A percentile compares a stretch with the other conserved stretches of the same genome.
phyloP scores from a whole-genome alignment of 768 basidiomycete genomes.

The Lentinula raphanica region DNA sequence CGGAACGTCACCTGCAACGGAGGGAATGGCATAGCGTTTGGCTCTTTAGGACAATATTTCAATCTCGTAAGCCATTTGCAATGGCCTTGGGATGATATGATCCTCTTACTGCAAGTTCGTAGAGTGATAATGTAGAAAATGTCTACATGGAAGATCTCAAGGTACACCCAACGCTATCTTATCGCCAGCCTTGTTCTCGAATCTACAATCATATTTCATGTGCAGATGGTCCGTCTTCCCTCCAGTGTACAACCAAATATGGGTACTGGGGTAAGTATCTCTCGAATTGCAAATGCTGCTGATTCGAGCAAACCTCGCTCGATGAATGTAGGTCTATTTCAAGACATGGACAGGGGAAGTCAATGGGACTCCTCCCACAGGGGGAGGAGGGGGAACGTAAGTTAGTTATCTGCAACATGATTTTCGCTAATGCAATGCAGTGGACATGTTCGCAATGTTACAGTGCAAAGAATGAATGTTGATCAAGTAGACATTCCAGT shows the following conservation, averaged over 20 bases:
- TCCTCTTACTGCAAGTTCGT: background rate
- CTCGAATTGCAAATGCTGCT: background rate
- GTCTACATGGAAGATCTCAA: slow-evolving; percentile 44
- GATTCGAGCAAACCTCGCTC: background rate
- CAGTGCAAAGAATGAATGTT: slow-evolving; percentile 35
- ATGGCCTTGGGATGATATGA: background rate
- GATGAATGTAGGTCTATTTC: slow-evolving; percentile 40
- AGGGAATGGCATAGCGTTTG: slow-evolving; percentile 58
- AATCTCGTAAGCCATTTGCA: slow-evolving; percentile 32
- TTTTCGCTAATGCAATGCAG: background rate
- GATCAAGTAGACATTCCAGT: slow-evolving; percentile 42
- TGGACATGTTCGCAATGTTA: slow-evolving; percentile 27
- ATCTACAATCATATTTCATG: background rate
- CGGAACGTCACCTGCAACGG: slow-evolving; percentile 49
- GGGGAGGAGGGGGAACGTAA: slow-evolving; percentile 50
- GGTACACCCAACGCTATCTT: slow-evolving; percentile 19
- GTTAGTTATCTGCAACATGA: slow-evolving; percentile 1
- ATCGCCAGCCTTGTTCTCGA: background rate
- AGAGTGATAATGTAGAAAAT: slow-evolving; percentile 53
- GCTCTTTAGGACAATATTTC: slow-evolving; percentile 53
- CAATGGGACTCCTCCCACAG: slow-evolving; percentile 49
- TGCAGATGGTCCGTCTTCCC: slow-evolving; percentile 40
- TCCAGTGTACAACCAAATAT: slow-evolving; percentile 51
- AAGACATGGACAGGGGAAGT: slow-evolving; percentile 51
- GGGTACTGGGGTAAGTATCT: slow-evolving; percentile 42